Evolutionary conservation across 2,329 filamentous ascomycete species (phyloP).

Genomic region (Stagonosporopsis chrysanthemi): DNA sequence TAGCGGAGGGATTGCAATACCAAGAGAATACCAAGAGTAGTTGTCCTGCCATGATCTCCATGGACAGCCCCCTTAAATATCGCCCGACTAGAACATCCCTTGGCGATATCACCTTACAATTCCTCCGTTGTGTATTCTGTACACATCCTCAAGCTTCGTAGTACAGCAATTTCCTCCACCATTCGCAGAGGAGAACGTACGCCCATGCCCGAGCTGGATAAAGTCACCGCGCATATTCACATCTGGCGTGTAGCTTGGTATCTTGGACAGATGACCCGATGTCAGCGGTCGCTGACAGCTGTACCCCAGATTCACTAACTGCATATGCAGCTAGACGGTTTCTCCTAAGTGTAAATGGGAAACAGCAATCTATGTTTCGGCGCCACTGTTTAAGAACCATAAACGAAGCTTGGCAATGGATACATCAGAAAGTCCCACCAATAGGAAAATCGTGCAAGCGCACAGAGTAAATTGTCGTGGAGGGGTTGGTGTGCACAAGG

Average conservation of each 20-base stretch:
- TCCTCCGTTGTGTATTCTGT: constrained; percentile 25
- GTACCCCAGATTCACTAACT: constrained; percentile 16
- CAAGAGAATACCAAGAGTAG: constrained; percentile 18
- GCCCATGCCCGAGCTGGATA: constrained; percentile 11
- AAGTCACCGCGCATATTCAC: constrained; percentile 1
- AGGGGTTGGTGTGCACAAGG: neutral
- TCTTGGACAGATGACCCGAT: constrained; percentile 14
- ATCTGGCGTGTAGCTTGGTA: constrained; percentile 12
- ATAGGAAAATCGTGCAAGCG: constrained; percentile 25
- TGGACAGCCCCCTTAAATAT: constrained; percentile 29
- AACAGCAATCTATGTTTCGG: constrained; percentile 24
- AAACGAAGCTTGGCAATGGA: constrained; percentile 28
- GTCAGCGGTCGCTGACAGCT: constrained; percentile 13
- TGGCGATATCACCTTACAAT: constrained; percentile 16
- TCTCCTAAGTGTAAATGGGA: constrained; percentile 10
- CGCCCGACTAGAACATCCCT: constrained; percentile 12
- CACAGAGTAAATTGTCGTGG: constrained; percentile 8
- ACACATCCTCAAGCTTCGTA: constrained; percentile 3
- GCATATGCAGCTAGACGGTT: constrained; percentile 12
- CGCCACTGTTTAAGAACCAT: constrained; percentile 26
- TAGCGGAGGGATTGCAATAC: constrained; percentile 18
- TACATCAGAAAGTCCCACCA: constrained; percentile 32
- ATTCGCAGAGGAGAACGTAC: constrained; percentile 22
- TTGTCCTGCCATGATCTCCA: constrained; percentile 21
- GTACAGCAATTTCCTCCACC: constrained; percentile 29